Conservation (phyloP, 1,284 basidiomycete species). For the Volvariella surrecta region DNA sequence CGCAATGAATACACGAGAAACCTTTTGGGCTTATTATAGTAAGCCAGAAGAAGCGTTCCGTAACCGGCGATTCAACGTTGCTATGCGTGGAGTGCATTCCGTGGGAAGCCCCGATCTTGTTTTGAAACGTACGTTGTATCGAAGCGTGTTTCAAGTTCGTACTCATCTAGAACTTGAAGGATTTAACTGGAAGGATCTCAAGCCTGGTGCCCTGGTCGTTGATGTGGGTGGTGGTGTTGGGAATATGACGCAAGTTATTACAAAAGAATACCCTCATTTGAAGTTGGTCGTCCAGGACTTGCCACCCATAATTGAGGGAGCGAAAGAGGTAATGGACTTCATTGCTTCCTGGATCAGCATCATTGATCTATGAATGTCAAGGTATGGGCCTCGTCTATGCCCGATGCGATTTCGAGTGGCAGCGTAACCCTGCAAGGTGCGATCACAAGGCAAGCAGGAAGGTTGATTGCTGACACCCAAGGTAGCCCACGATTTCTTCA, state of each 20-base stretch:
- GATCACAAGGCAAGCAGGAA: not conserved
- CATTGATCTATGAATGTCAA: slow-evolving; percentile 7
- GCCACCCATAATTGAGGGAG: slow-evolving; percentile 19
- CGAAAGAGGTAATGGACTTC: slow-evolving; percentile 15
- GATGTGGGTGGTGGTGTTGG: slow-evolving; percentile 37
- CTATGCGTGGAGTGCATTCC: slow-evolving; percentile 24
- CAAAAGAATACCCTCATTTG: slow-evolving; percentile 18
- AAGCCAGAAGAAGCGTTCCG: slow-evolving; percentile 19
- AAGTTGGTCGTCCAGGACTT: slow-evolving; percentile 11
- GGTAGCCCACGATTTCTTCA: slow-evolving; percentile 25
- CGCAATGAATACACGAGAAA: slow-evolving; percentile 10
- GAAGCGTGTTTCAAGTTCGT: not conserved
- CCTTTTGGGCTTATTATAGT: slow-evolving; percentile 20
- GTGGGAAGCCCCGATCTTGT: slow-evolving; percentile 15
- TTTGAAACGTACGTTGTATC: slow-evolving; percentile 22
- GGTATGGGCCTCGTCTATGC: slow-evolving; percentile 22
- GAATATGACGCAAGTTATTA: slow-evolving; percentile 19
- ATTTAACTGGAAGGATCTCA: slow-evolving; percentile 28
- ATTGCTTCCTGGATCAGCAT: not conserved
- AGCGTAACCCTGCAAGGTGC: slow-evolving; percentile 20
- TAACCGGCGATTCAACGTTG: slow-evolving; percentile 22
- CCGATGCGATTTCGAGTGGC: slow-evolving; percentile 17
- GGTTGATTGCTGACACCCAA: not conserved
- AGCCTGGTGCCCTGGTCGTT: slow-evolving; percentile 23
- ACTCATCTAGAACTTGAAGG: slow-evolving; percentile 16